phyloP scores from a whole-genome alignment of 306 rosid species.

The Cyclanthera cordifolia region DNA sequence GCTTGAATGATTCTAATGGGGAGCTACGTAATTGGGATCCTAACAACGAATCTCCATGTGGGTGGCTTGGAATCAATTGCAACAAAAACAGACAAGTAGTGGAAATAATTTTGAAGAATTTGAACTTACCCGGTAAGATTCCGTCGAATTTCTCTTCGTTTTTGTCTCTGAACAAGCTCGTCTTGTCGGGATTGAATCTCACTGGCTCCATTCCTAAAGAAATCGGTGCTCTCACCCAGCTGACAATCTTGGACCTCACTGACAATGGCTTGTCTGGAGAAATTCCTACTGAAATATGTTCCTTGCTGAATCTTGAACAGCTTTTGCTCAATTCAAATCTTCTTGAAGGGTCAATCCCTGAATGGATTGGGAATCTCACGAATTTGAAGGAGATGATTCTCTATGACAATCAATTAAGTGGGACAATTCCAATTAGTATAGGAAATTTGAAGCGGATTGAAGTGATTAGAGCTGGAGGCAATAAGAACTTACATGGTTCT shows the following conservation, averaged over 20 bases:
- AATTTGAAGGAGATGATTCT: slow-evolving; percentile 35
- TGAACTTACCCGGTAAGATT: slow-evolving; percentile 55
- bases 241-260: slow-evolving; percentile 49
- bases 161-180: slow-evolving; percentile 38
- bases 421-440: slow-evolving; percentile 46
- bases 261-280: slow-evolving; percentile 65
- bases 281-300: slow-evolving; percentile 46
- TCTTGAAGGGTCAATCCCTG: slow-evolving; percentile 56
- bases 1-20: slow-evolving; percentile 46
- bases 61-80: slow-evolving; percentile 75
- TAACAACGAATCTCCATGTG: slow-evolving; percentile 52
- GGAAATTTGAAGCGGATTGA: slow-evolving; percentile 46
- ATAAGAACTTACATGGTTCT: slow-evolving; percentile 63
- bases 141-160: slow-evolving; percentile 54
- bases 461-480: slow-evolving; percentile 75
- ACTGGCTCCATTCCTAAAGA: slow-evolving; percentile 70
- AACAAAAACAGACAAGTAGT: slow-evolving; percentile 37
- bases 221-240: slow-evolving; percentile 28
- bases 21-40: slow-evolving; percentile 49
- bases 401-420: slow-evolving; percentile 59
- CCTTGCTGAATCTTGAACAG: slow-evolving; percentile 40
- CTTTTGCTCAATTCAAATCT: slow-evolving; percentile 54
- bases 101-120: slow-evolving; percentile 43
- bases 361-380: slow-evolving; percentile 50
- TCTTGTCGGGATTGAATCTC: slow-evolving; percentile 62